These are phyloP conservation scores for Cymbopogon flexuosus DNA, from an alignment of 202 grass and related monocot genomes.

Conservation along the genomic window DNA sequence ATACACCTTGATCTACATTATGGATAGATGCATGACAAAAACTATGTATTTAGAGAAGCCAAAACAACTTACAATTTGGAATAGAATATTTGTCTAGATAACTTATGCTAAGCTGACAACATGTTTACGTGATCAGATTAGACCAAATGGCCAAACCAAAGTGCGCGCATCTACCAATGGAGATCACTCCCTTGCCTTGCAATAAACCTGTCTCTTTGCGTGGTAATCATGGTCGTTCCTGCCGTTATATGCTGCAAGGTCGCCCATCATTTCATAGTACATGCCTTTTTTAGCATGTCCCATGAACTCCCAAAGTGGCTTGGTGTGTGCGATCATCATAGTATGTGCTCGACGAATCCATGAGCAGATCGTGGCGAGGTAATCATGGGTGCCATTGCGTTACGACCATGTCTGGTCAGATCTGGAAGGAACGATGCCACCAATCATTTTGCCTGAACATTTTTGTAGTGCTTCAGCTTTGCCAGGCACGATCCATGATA, in stretches of 20 bases:
- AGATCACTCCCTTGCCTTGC: slow-evolving; percentile 22
- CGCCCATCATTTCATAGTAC: slow-evolving; percentile 26
- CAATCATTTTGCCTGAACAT: slow-evolving; percentile 6
- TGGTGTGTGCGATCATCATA: not conserved
- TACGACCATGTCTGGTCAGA: slow-evolving; percentile 12
- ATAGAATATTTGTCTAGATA: not conserved
- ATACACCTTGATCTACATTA: not conserved
- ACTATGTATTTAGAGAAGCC: not conserved
- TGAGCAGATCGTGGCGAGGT: slow-evolving; percentile 1
- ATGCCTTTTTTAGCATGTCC: slow-evolving; percentile 28
- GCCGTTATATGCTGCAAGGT: not conserved
- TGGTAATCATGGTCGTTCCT: slow-evolving; percentile 18
- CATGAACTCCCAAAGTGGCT: slow-evolving; percentile 23
- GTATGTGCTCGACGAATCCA: slow-evolving; percentile 5
- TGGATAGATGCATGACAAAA: not conserved
- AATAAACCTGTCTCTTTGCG: slow-evolving; percentile 9
- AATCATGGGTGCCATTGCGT: slow-evolving; percentile 10
- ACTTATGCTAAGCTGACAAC: slow-evolving; percentile 2
- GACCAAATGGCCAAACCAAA: not conserved
- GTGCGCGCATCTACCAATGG: not conserved
- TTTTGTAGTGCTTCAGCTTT: slow-evolving; percentile 21
- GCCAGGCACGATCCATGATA: not conserved
- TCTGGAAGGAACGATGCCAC: slow-evolving; percentile 14
- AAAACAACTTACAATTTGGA: not conserved
- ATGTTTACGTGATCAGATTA: not conserved